Evolutionary conservation across 129 eudicot species (phyloP).

Genomic region (Helichrysum umbraculigerum): DNA sequence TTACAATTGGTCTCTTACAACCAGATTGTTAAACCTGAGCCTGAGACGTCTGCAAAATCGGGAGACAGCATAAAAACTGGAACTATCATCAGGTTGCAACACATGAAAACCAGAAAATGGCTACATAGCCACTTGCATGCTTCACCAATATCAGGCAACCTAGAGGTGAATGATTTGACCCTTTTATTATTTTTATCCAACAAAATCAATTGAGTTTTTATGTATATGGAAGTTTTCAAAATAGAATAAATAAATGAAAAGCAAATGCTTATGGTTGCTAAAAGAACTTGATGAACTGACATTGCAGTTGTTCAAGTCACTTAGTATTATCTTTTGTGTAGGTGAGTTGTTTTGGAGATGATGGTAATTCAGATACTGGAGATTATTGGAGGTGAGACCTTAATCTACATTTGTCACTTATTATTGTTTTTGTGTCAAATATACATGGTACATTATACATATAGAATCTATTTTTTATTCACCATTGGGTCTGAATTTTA

Average conservation of each 20-base stretch:
- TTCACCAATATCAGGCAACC: conserved; percentile 89
- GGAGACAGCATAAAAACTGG: conserved; percentile 83
- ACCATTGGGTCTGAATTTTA: conserved; percentile 15
- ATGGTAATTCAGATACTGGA: conserved; percentile 84
- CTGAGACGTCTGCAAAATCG: conserved; percentile 57
- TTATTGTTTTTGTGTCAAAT: not conserved
- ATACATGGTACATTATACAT: not conserved
- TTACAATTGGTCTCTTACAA: conserved; percentile 16
- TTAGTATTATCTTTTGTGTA: conserved; percentile 33
- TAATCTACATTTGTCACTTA: not conserved
- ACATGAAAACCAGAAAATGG: conserved; percentile 93
- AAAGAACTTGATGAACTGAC: conserved; percentile 9
- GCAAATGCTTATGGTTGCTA: not conserved
- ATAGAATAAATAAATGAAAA: not conserved
- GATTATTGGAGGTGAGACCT: conserved; percentile 87
- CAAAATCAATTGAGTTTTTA: not conserved
- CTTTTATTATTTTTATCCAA: conserved; percentile 17
- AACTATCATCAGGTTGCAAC: conserved; percentile 74
- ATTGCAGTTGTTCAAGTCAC: conserved; percentile 11
- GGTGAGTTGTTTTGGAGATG: conserved; percentile 98
- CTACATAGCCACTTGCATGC: conserved; percentile 96
- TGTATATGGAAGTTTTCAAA: not conserved
- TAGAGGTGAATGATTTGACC: conserved; percentile 60
- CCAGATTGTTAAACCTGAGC: conserved; percentile 75
- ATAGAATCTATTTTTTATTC: not conserved